Evolutionary conservation across 140 eudicot species (phyloP).

Genomic region (Senecio squalidus): DNA sequence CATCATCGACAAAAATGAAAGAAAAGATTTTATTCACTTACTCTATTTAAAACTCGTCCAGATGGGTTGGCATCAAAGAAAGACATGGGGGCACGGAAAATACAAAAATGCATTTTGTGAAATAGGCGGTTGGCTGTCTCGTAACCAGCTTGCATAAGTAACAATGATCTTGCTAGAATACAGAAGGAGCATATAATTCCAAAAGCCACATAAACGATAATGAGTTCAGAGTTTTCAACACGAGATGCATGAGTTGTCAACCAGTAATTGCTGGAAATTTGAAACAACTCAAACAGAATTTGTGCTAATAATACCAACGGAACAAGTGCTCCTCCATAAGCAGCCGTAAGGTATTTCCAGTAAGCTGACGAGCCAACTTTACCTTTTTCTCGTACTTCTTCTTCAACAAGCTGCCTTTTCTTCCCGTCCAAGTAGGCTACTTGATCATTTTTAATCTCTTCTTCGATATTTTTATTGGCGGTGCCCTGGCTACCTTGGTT

Average conservation of each 20-base stretch:
- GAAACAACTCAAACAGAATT: slow-evolving; percentile 50
- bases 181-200: slow-evolving; percentile 70
- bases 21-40: slow-evolving; percentile 22
- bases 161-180: slow-evolving; percentile 49
- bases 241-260: slow-evolving; percentile 46
- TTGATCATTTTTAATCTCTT: slow-evolving; percentile 17
- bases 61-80: slow-evolving; percentile 91
- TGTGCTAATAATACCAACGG: slow-evolving; percentile 66
- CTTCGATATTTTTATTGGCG: slow-evolving; percentile 3
- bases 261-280: slow-evolving; percentile 86
- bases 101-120: slow-evolving; percentile 61
- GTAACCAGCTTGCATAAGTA: slow-evolving; percentile 44
- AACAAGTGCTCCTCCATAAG: slow-evolving; percentile 71
- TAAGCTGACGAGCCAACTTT: slow-evolving; percentile 53
- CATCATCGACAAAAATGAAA: no score
- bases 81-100: slow-evolving; percentile 92
- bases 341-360: slow-evolving; percentile 81
- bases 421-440: slow-evolving; percentile 11
- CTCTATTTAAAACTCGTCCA: slow-evolving; percentile 74
- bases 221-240: slow-evolving; percentile 27
- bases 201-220: slow-evolving; percentile 57
- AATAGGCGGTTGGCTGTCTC: slow-evolving; percentile 64
- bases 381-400: slow-evolving; percentile 88
- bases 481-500: not conserved
- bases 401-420: slow-evolving; percentile 68